Evolutionary conservation across 2,329 filamentous ascomycete species (phyloP).

Genomic region (Penicillium sumatraense): DNA sequence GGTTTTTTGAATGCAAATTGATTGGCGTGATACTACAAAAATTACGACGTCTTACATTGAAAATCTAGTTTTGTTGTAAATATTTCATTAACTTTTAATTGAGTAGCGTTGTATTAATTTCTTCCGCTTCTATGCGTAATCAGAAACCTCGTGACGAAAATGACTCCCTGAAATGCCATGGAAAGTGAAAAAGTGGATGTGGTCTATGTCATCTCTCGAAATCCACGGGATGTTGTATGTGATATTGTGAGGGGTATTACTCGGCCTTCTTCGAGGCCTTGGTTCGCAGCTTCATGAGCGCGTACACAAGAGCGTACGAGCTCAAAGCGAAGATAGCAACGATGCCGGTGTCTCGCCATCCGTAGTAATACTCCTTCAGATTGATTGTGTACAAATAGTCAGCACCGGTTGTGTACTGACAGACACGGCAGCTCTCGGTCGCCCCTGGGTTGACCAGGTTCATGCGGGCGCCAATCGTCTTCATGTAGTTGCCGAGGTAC

Average conservation of each 20-base stretch:
- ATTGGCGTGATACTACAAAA: too few relatives aligned
- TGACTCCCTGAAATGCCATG: background rate
- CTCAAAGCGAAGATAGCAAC: conserved; percentile 58
- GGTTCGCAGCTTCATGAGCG: conserved; percentile 31
- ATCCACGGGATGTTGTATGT: background rate
- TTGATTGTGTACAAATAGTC: conserved; percentile 65
- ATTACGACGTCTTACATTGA: too few relatives aligned
- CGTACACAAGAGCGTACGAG: conserved; percentile 54
- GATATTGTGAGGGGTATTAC: background rate
- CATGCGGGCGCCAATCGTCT: conserved; percentile 45
- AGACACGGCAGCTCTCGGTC: conserved; percentile 59
- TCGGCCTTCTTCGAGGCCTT: conserved; percentile 30
- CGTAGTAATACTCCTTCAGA: conserved; percentile 62
- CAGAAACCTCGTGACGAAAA: background rate
- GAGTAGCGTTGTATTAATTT: background rate
- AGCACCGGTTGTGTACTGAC: conserved; percentile 58
- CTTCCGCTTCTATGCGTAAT: background rate
- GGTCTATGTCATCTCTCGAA: background rate
- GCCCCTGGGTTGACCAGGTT: conserved; percentile 64
- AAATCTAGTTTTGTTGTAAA: too few relatives aligned
- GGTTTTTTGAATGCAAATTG: background rate
- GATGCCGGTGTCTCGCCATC: conserved; percentile 66
- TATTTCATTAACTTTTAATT: background rate
- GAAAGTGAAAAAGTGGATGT: background rate
- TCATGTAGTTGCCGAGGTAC: conserved; percentile 59